Conservation (phyloP, 768 basidiomycete genomes). For the Galerina marginata region DNA sequence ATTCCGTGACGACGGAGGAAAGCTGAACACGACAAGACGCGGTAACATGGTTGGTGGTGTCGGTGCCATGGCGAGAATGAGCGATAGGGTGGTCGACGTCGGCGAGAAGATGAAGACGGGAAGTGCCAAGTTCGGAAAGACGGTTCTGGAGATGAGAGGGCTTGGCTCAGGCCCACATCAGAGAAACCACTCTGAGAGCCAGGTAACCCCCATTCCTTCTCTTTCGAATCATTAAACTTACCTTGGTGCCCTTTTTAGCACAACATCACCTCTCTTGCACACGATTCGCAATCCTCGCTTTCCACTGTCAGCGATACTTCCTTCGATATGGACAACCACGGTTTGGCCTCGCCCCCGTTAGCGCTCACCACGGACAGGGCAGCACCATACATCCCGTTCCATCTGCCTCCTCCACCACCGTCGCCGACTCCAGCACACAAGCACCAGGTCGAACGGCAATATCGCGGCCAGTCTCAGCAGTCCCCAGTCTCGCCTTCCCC, state of each 20-base stretch:
- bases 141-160: conserved; percentile 6
- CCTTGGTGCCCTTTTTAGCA: neutral
- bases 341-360: conserved; percentile 18
- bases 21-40: neutral
- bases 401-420: conserved; percentile 23
- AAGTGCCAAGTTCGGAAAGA: neutral
- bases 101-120: conserved; percentile 11
- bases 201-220: neutral
- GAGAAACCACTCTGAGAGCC: conserved; percentile 9
- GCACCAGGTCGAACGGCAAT: conserved; percentile 13
- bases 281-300: conserved; percentile 12
- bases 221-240: neutral
- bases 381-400: conserved; percentile 19
- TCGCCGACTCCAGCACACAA: conserved; percentile 24
- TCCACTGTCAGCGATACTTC: conserved; percentile 7
- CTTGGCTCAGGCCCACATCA: neutral
- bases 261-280: conserved; percentile 6
- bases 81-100: neutral
- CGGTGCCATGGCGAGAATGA: conserved; percentile 6
- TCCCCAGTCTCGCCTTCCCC: conserved; percentile 22
- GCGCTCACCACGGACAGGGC: conserved; percentile 16
- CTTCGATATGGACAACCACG: conserved; percentile 15
- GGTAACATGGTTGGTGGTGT: neutral
- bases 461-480: conserved; percentile 6
- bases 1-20: conserved; percentile 1